These are phyloP conservation scores for Neolentinus lepideus DNA, from an alignment of 1,284 basidiomycete species.

Conservation along the genomic window DNA sequence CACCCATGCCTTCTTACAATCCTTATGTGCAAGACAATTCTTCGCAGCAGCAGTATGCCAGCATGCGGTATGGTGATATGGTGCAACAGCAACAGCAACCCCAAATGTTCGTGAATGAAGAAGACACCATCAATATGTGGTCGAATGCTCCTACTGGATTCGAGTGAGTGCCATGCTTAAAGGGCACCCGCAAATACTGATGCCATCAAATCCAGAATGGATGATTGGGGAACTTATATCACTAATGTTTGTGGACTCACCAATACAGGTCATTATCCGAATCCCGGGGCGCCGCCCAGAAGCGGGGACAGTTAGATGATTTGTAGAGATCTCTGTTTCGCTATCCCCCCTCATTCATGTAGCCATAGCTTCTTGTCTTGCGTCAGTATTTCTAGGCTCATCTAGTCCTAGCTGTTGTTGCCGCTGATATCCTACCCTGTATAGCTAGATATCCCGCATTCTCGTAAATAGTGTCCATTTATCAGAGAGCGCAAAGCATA, in stretches of 20 bases:
- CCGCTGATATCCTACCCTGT: background rate
- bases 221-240: slow-evolving; percentile 4
- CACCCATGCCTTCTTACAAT: background rate
- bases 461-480: no score
- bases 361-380: background rate
- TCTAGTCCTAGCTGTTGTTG: background rate
- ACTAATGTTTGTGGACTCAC: background rate
- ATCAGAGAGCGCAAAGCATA: no score
- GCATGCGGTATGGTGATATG: background rate
- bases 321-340: background rate
- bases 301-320: background rate
- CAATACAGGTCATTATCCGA: background rate
- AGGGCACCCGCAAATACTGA: background rate
- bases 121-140: slow-evolving; percentile 5
- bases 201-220: background rate
- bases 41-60: background rate
- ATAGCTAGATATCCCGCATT: background rate
- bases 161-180: background rate
- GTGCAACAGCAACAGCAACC: background rate
- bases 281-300: background rate
- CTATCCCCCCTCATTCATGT: background rate
- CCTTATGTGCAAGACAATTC: background rate
- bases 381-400: background rate
- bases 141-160: slow-evolving; percentile 4
- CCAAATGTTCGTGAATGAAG: background rate